Evolutionary conservation across 495 filamentous ascomycete species (phyloP).

Genomic region (Glonium stellatum): DNA sequence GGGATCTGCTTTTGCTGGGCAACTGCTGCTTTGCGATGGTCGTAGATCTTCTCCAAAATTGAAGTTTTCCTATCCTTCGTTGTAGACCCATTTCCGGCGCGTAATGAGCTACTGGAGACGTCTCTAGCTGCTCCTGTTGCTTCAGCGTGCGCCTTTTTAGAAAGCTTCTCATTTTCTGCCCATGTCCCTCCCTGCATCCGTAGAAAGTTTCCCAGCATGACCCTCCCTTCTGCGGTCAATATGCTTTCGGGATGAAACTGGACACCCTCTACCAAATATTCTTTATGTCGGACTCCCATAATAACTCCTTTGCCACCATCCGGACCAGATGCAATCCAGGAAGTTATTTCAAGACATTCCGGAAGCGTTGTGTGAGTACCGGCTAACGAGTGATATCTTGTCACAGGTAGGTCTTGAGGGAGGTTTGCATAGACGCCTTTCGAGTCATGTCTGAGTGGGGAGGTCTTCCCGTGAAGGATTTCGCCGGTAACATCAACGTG

Average conservation of each 20-base stretch:
- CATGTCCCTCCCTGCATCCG: constrained; percentile 82
- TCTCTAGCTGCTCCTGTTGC: constrained; percentile 9
- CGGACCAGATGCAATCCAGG: constrained; percentile 58
- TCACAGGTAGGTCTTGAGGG: constrained; percentile 72
- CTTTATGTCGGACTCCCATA: constrained; percentile 93
- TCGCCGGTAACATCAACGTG: constrained; percentile 89
- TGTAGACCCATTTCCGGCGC: constrained; percentile 24
- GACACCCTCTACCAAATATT: constrained; percentile 82
- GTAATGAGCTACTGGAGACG: constrained; percentile 9
- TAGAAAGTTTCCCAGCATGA: constrained; percentile 90
- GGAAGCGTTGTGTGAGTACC: constrained; percentile 87
- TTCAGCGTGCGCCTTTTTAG: constrained; percentile 25
- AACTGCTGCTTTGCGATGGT: constrained; percentile 68
- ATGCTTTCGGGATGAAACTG: constrained; percentile 99
- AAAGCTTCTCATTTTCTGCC: constrained; percentile 58
- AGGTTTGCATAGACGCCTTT: constrained; percentile 81
- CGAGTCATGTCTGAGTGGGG: constrained; percentile 74
- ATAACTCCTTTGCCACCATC: constrained; percentile 72
- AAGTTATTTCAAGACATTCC: constrained; percentile 78
- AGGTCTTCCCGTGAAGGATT: constrained; percentile 96
- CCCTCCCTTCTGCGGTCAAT: constrained; percentile 75
- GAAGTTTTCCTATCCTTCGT: constrained; percentile 56
- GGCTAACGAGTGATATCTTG: constrained; percentile 92
- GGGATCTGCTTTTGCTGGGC: constrained; percentile 78
- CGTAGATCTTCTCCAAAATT: constrained; percentile 89